Conservation (phyloP, 2,329 filamentous ascomycete genomes). For the Beauveria medogensis region DNA sequence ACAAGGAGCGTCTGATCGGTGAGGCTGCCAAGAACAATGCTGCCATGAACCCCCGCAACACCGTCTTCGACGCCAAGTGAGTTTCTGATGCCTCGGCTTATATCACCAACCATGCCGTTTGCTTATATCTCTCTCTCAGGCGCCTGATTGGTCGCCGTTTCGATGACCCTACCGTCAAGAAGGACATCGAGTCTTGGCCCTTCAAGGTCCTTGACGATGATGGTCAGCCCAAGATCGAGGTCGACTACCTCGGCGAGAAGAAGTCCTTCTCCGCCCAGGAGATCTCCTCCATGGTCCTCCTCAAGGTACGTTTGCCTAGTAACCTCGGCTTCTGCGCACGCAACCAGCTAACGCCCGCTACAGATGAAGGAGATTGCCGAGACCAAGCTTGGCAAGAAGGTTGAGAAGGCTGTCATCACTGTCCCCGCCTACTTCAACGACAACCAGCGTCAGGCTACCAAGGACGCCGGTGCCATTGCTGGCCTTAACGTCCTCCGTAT, state of each 20-base stretch:
- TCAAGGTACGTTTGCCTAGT: conserved; percentile 60
- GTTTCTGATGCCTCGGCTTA: conserved; percentile 24
- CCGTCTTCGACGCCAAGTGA: conserved; percentile 98
- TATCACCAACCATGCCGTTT: neutral
- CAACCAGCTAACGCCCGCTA: conserved; percentile 13
- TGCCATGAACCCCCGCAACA: conserved; percentile 98
- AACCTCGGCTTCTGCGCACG: neutral
- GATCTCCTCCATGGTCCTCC: conserved; percentile 97
- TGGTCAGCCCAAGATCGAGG: conserved; percentile 85
- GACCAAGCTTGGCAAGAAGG: conserved; percentile 71
- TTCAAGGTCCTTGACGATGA: conserved; percentile 95
- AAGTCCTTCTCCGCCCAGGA: conserved; percentile 98
- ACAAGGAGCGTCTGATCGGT: conserved; percentile 97
- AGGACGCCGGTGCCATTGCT: conserved; percentile 87
- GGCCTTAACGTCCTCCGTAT: conserved; percentile 93
- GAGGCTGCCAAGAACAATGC: conserved; percentile 99
- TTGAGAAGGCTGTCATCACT: conserved; percentile 83
- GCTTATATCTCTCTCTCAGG: conserved; percentile 42
- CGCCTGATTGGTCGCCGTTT: conserved; percentile 95
- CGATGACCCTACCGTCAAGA: conserved; percentile 95
- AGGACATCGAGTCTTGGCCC: conserved; percentile 97
- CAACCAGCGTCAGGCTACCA: conserved; percentile 93
- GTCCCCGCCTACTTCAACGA: conserved; percentile 98
- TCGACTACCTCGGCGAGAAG: conserved; percentile 88
- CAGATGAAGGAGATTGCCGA: conserved; percentile 89